phyloP scores from a whole-genome alignment of 2,329 filamentous ascomycete species.

The Emergomyces orientalis region DNA sequence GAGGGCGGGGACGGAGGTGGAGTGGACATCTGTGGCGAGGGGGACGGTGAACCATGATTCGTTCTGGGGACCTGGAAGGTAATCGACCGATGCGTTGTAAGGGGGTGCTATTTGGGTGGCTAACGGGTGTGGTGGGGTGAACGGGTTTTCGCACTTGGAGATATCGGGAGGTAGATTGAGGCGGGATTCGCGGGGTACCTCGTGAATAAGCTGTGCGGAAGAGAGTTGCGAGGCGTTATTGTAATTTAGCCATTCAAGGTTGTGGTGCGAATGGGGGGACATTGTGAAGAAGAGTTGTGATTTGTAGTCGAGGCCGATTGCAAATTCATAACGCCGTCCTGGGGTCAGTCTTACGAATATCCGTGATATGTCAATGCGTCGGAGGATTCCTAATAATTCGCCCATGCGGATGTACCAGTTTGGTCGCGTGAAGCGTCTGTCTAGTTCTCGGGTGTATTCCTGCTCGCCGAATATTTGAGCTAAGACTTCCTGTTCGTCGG shows the following conservation, averaged over 20 bases:
- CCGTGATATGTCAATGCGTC: slow-evolving; percentile 30
- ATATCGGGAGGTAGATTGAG: slow-evolving; percentile 33
- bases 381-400: slow-evolving; percentile 29
- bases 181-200: slow-evolving; percentile 30
- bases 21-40: slow-evolving; percentile 42
- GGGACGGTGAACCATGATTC: slow-evolving; percentile 36
- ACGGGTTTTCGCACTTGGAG: slow-evolving; percentile 24
- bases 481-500: slow-evolving; percentile 40
- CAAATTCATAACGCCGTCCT: slow-evolving; percentile 40
- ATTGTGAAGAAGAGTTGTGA: slow-evolving; percentile 43
- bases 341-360: slow-evolving; percentile 27
- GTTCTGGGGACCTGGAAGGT: slow-evolving; percentile 32
- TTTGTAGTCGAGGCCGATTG: slow-evolving; percentile 45
- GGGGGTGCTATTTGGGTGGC: slow-evolving; percentile 22
- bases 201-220: slow-evolving; percentile 27
- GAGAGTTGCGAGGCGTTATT: slow-evolving; percentile 31
- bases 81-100: slow-evolving; percentile 34
- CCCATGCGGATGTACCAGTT: slow-evolving; percentile 33
- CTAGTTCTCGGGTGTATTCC: slow-evolving; percentile 41
- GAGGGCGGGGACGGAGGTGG: slow-evolving; percentile 39
- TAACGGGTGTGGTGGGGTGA: slow-evolving; percentile 22
- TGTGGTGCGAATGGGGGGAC: slow-evolving; percentile 29
- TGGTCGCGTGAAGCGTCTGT: slow-evolving; percentile 28
- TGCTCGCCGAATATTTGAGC: slow-evolving; percentile 46
- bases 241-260: slow-evolving; percentile 36